Base-by-base conservation (phyloP, 306 rosid genomes). In the Amphicarpaea edgeworthii region DNA sequence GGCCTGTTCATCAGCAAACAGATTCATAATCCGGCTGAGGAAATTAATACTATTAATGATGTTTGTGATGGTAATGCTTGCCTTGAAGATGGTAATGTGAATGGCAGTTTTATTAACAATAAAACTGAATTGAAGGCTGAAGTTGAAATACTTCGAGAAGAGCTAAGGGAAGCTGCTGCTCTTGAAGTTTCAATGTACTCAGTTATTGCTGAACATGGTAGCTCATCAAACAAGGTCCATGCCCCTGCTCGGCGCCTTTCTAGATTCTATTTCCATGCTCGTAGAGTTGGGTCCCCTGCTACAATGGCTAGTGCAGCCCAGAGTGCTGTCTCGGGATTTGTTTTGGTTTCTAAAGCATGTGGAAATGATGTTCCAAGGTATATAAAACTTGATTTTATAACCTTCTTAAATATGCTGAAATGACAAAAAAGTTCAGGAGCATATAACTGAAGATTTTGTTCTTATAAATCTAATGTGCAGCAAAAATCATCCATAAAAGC, bases 331-430 rank as follows among this genome's bases (percentile, higher is more conserved):
- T 90, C 91, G 2, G 98, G 98, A 78, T 82, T 90, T 82, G 89
- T 93, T 60, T 83, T 90, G 89, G 95, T 93, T 69, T 88, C 96
- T 41, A 93, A 93, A 82, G 90, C 96, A 66, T 93, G 96, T 81
- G 96, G 98, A 77, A 89, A 93, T 83, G 98, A 93, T 73, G 98
- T 93, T 79, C 95, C 94, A 49, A 93, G 98, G 98, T 93, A 87
- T 19, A 45, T 45, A 77, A 51, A 61, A 63, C 69, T 65, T 64
- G 51, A 34, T 73, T 66, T 66, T 54, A 28, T 74, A 79, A 38
- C 51, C 41, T 45, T 50, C 41, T 45, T n/a, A 55, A 54, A 45
- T 60, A 37, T 81, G 54, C 7, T 20, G 40, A 63, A 77, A 75
- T 81, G 51, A 37, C 47, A 67, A 9, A 62, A 30, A 63, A 19